Evolutionary conservation across 768 basidiomycete species (phyloP).

Genomic region (Lentinula lateritia): DNA sequence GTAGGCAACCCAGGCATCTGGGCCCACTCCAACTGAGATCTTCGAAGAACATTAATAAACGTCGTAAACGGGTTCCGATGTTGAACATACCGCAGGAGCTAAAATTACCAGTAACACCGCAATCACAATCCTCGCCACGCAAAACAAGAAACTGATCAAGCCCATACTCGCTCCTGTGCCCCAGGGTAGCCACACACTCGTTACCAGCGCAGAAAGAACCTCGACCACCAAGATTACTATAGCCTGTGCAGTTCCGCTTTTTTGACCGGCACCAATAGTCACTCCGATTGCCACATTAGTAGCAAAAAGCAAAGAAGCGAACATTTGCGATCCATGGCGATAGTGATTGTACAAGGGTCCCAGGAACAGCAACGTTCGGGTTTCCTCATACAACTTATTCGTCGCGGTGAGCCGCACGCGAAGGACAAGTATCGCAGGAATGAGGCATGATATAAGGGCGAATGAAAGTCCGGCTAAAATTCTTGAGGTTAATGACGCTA

Average conservation of each 20-base stretch:
- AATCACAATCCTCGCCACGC: conserved; percentile 84
- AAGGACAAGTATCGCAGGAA: conserved; percentile 70
- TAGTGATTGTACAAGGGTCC: conserved; percentile 96
- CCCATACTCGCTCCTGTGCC: conserved; percentile 97
- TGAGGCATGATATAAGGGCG: conserved; percentile 66
- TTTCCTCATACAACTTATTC: conserved; percentile 92
- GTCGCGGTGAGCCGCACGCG: conserved; percentile 79
- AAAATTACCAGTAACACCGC: conserved; percentile 89
- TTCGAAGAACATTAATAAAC: conserved; percentile 24
- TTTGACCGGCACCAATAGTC: conserved; percentile 85
- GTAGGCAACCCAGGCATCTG: conserved; percentile 91
- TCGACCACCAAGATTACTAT: conserved; percentile 88
- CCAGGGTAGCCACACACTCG: conserved; percentile 96
- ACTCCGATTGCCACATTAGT: conserved; percentile 81
- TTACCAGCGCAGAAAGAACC: conserved; percentile 79
- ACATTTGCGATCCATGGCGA: conserved; percentile 85
- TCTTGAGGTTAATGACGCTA: conserved; percentile 54
- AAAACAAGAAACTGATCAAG: conserved; percentile 88
- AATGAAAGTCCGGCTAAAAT: conserved; percentile 82
- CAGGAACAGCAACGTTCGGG: conserved; percentile 80
- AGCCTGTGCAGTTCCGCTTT: conserved; percentile 86
- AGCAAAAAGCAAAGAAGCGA: conserved; percentile 74
- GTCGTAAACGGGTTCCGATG: not conserved
- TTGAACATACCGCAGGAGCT: conserved; percentile 62
- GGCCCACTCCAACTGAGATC: conserved; percentile 79